Percentiles rank a stretch among this genome's conserved stretches.
These are phyloP conservation scores for Phlegmacium glaucopus DNA, from an alignment of 768 basidiomycete species.

Conservation along the genomic window DNA sequence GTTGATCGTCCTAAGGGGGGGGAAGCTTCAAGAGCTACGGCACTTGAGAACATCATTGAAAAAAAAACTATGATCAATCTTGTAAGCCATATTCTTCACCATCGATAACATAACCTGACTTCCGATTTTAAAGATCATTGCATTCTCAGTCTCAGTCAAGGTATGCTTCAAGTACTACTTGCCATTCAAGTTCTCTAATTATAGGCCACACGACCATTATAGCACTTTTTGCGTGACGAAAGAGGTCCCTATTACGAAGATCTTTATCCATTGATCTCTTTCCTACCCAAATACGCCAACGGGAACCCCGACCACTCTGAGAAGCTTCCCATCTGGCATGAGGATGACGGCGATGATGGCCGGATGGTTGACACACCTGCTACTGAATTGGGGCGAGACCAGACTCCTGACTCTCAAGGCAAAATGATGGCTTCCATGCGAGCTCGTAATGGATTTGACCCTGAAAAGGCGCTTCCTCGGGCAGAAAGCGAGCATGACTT, in stretches of 20 bases:
- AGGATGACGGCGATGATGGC: constrained; percentile 29
- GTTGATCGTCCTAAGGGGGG: constrained; percentile 36
- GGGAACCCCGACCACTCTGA: constrained; percentile 32
- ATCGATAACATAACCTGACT: not conserved
- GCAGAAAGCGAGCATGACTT: constrained; percentile 27
- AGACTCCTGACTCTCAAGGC: constrained; percentile 3
- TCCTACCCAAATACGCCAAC: constrained; percentile 59
- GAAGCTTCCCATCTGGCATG: constrained; percentile 60
- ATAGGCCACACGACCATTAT: not conserved
- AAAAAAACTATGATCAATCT: constrained; percentile 77
- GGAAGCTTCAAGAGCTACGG: constrained; percentile 19
- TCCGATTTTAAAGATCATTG: constrained; percentile 46
- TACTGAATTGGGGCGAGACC: constrained; percentile 14
- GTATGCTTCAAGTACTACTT: constrained; percentile 24
- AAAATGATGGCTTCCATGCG: not conserved
- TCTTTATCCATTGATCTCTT: constrained; percentile 68
- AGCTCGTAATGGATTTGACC: constrained; percentile 22
- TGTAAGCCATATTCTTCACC: constrained; percentile 27
- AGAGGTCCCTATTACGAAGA: constrained; percentile 72
- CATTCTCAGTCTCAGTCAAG: constrained; percentile 67
- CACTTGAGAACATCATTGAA: constrained; percentile 56
- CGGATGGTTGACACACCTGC: constrained; percentile 9
- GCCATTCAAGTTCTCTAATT: not conserved
- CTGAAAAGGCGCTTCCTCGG: constrained; percentile 29
- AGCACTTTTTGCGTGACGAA: constrained; percentile 71